Conservation (phyloP, 306 rosid genomes). For the Oxytropis ochrocephala region DNA sequence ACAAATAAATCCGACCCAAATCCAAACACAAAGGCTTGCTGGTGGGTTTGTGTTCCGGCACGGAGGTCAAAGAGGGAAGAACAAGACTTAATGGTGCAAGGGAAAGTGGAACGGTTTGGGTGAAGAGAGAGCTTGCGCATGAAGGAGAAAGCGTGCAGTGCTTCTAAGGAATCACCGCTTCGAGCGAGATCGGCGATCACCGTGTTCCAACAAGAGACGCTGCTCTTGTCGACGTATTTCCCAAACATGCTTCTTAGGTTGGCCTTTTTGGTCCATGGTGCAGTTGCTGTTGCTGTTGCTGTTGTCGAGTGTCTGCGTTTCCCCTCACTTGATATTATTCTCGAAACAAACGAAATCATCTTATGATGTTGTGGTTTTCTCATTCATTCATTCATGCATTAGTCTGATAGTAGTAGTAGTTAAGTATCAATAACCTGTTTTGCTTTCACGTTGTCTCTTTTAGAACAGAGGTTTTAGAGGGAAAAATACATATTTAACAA, state of each 20-base stretch:
- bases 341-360: background rate
- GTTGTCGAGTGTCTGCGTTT: constrained; percentile 13
- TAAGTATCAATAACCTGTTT: background rate
- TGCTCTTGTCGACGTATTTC: constrained; percentile 62
- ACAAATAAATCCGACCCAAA: constrained; percentile 56
- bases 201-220: constrained; percentile 67
- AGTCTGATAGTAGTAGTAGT: too few species aligned
- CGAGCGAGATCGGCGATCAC: constrained; percentile 78
- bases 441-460: background rate
- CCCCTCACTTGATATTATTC: background rate
- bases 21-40: constrained; percentile 67
- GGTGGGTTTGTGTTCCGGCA: constrained; percentile 66
- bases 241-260: constrained; percentile 60
- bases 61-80: constrained; percentile 61
- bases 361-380: background rate
- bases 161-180: constrained; percentile 59
- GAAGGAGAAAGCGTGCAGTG: constrained; percentile 70
- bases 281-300: background rate
- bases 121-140: constrained; percentile 70
- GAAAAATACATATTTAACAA: too few species aligned
- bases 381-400: too few species aligned
- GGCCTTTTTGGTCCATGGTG: constrained; percentile 18
- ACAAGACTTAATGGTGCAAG: constrained; percentile 78
- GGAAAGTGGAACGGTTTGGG: constrained; percentile 67
- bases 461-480: background rate